These are phyloP conservation scores for Boehmeria nivea DNA, from an alignment of 306 rosid genomes.

Conservation along the genomic window DNA sequence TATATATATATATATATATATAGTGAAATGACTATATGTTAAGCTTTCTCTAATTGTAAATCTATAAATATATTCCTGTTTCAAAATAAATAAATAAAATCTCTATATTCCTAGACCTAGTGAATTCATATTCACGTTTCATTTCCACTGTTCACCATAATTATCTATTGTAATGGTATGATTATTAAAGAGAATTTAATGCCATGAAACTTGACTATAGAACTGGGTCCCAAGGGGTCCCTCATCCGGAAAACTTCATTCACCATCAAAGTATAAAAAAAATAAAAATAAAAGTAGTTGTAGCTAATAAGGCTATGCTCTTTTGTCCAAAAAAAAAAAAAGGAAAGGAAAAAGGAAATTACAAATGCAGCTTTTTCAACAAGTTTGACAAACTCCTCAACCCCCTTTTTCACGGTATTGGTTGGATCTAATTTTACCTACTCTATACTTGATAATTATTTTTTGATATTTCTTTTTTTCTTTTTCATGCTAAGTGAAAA, in stretches of 20 bases:
- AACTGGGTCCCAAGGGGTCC: constrained; percentile 11
- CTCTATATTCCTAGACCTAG: too few relatives aligned
- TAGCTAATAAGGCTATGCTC: neutral
- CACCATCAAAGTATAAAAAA: neutral
- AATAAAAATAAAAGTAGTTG: constrained; percentile 7
- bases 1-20: too few relatives aligned
- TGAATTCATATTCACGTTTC: neutral
- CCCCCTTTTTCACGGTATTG: constrained; percentile 6
- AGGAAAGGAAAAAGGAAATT: neutral
- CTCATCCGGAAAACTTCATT: too few relatives aligned
- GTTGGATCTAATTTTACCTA: constrained; percentile 6
- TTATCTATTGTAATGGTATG: neutral
- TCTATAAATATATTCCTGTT: too few relatives aligned
- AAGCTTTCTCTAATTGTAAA: too few relatives aligned
- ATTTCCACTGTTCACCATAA: neutral
- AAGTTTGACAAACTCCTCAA: constrained; percentile 18
- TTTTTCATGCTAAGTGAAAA: too few relatives aligned
- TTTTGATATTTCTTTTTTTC: neutral
- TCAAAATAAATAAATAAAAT: too few relatives aligned
- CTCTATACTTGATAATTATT: neutral
- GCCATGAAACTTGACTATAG: neutral
- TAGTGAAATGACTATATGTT: too few relatives aligned
- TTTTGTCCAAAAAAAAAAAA: neutral
- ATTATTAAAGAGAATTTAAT: neutral
- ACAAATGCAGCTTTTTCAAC: constrained; percentile 21